Evolutionary conservation across 78 protist species (phyloP).

Genomic region (Pigoraptor vietnamica): DNA sequence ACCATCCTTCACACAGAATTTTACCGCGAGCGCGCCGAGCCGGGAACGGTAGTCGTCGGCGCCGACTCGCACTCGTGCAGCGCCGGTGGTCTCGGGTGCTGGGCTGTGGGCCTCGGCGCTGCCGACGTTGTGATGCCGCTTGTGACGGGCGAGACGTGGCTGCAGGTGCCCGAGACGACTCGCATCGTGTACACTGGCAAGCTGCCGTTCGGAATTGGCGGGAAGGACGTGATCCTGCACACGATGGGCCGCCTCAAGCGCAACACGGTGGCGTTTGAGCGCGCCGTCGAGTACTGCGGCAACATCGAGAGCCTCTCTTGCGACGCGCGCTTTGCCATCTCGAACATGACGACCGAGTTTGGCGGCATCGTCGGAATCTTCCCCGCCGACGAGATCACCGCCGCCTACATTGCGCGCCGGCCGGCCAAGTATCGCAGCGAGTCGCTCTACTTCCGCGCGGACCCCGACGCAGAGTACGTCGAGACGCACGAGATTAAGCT

Average conservation of each 20-base stretch:
- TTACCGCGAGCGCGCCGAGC: conserved; percentile 1
- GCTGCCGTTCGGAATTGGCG: not conserved
- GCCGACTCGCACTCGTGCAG: conserved; percentile 5
- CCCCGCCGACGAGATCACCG: not conserved
- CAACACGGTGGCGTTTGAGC: not conserved
- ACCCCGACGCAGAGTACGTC: not conserved
- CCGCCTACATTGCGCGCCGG: not conserved
- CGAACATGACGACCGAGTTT: conserved; percentile 3
- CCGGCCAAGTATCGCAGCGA: not conserved
- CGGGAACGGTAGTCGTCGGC: not conserved
- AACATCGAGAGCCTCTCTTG: not conserved
- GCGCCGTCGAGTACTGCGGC: conserved; percentile 1
- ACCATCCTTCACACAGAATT: conserved; percentile 3
- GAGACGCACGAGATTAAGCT: not conserved
- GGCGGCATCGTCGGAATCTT: not conserved
- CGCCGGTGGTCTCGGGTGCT: not conserved
- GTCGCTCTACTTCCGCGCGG: not conserved
- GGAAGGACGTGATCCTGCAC: conserved; percentile 1
- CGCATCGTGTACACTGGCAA: not conserved
- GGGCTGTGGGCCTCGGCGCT: conserved; percentile 5
- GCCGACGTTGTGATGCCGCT: conserved; percentile 6
- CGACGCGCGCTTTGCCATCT: conserved; percentile 1
- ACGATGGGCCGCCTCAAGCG: conserved; percentile 2
- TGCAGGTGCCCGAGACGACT: conserved; percentile 1
- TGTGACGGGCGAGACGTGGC: not conserved